phyloP scores from a whole-genome alignment of 164 flowering plant genomes.

The Stephania cephalantha region DNA sequence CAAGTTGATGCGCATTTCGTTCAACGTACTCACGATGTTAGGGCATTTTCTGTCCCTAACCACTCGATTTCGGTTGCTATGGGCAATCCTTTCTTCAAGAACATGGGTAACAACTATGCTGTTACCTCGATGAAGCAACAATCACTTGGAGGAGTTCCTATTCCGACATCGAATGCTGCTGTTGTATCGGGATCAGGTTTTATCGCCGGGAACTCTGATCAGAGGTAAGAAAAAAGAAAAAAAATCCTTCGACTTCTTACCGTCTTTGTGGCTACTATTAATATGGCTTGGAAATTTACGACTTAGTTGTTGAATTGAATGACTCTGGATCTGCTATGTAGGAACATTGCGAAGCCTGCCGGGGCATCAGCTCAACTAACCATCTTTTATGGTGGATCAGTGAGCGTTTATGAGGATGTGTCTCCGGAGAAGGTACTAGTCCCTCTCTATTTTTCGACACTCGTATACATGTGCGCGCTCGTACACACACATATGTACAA shows the following conservation, averaged over 20 bases:
- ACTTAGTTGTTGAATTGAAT: constrained; percentile 4
- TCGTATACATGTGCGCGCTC: background rate
- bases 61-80: constrained; percentile 33
- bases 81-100: constrained; percentile 41
- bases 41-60: constrained; percentile 35
- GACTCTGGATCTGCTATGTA: constrained; percentile 15
- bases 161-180: constrained; percentile 23
- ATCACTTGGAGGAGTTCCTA: constrained; percentile 44
- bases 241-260: background rate
- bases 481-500: background rate
- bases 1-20: constrained; percentile 23
- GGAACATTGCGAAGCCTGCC: constrained; percentile 37
- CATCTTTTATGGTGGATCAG: constrained; percentile 74
- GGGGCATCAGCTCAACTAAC: constrained; percentile 58
- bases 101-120: constrained; percentile 28
- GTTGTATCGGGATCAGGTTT: constrained; percentile 24
- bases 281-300: background rate
- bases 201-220: constrained; percentile 35
- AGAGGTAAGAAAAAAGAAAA: constrained; percentile 29
- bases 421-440: constrained; percentile 72
- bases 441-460: constrained; percentile 8
- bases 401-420: constrained; percentile 63
- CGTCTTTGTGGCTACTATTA: background rate
- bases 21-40: constrained; percentile 29
- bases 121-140: constrained; percentile 30